A percentile compares a stretch with the other conserved stretches of the same genome.
Evolutionary conservation across 2,329 filamentous ascomycete species (phyloP).

Genomic region (Fusarium udum): DNA sequence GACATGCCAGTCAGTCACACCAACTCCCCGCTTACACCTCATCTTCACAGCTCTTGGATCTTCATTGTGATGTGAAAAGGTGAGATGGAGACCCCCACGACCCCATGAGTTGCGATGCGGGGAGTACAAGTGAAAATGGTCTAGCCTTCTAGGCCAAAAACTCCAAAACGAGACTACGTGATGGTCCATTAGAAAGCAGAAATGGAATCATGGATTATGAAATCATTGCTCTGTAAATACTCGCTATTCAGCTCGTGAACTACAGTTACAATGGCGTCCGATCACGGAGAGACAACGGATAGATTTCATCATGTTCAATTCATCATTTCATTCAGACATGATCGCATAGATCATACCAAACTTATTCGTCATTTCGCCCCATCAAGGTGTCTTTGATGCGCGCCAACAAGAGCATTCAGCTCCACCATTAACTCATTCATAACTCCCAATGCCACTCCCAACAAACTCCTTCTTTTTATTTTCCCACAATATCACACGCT

Average conservation of each 20-base stretch:
- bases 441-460: conserved; percentile 9
- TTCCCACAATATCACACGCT: not conserved
- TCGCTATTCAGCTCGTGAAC: not conserved
- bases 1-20: too few species aligned
- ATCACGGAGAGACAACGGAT: not conserved
- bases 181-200: not conserved
- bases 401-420: conserved; percentile 7
- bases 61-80: not conserved
- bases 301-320: conserved; percentile 14
- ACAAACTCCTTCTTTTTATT: conserved; percentile 9
- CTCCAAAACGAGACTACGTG: not conserved
- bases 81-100: not conserved
- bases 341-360: not conserved
- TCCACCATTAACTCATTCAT: conserved; percentile 26
- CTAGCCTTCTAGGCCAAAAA: not conserved
- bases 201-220: not conserved
- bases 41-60: not conserved
- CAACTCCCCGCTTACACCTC: not conserved
- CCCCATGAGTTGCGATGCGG: not conserved
- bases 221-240: not conserved
- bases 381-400: conserved; percentile 35
- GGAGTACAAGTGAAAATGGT: not conserved
- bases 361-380: conserved; percentile 27
- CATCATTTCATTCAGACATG: conserved; percentile 18
- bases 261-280: too few species aligned